Evolutionary conservation across 2,329 filamentous ascomycete genomes (phyloP), one percentile per base, ranked within the genome.

Genomic region (Phyllosticta citriasiana): DNA sequence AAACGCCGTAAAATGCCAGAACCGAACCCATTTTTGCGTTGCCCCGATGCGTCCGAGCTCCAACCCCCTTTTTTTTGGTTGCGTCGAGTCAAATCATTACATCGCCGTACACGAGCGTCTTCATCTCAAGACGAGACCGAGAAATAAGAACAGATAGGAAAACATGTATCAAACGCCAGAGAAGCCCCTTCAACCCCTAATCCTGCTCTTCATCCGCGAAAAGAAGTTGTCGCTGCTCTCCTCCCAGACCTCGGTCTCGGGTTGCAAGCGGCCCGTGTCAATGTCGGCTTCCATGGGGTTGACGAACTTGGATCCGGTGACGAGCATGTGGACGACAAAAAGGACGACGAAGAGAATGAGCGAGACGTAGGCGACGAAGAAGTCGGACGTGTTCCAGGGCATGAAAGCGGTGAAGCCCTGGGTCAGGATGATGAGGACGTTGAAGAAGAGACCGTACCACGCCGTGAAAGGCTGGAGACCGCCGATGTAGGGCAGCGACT

Each of bases 321-420:
- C 59, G 24, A 72, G 26, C 65, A 74, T 93, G 76, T 88, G 86
- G 2, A 79, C 83, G 12, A 82, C 6, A 67, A 87, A 88, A 0
- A 88, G 76, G 0, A 77, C 72, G 1, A 64, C 67, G 63, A 75
- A 75, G 4, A 75, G 66, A 53, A 75, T 74, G 59, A 76, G 58
- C 62, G 71, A 74, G 63, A 76, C 66, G 63, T 76, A 76, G 1
- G 70, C 68, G 53, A 75, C 71, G 64, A 76, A 75, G 64, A 76
- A 76, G 19, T 69, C 62, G 57, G 70, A 64, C 2, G 67, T 67
- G 53, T 62, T 67, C 73, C 73, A 74, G 2, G 73, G 72, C 2
- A 76, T 72, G 52, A 76, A 77, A 0, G 73, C 71, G 3, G 72
- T 75, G 63, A 76, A 77, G 14, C 73, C 73, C 55, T 74, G 72